Conservation (phyloP, 83 land plant species). For the Isoetes engelmannii region DNA sequence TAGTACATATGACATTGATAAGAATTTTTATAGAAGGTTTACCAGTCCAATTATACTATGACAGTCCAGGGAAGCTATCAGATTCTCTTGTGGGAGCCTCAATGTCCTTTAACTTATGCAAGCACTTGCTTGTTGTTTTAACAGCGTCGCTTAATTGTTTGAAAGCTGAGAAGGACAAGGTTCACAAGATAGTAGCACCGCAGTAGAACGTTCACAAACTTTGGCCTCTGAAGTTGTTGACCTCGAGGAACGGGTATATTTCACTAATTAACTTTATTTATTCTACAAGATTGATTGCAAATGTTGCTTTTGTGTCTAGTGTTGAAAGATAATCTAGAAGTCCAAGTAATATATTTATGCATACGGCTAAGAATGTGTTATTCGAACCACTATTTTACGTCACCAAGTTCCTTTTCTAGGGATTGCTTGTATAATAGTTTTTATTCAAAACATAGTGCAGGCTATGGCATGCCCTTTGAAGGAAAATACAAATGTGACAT, state of each 20-base stretch:
- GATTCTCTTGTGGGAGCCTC: neutral
- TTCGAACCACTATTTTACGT: too few relatives aligned
- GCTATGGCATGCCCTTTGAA: too few relatives aligned
- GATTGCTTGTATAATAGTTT: too few relatives aligned
- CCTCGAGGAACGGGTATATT: slow-evolving; percentile 72
- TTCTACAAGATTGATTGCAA: neutral
- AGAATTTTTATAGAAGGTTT: too few relatives aligned
- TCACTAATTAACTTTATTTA: neutral
- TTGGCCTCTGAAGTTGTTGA: slow-evolving; percentile 89
- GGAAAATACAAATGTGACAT: too few relatives aligned
- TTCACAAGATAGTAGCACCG: slow-evolving; percentile 77
- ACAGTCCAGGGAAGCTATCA: too few relatives aligned
- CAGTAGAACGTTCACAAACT: slow-evolving; percentile 82
- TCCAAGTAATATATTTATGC: too few relatives aligned
- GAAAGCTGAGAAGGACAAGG: slow-evolving; percentile 63
- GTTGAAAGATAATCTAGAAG: slow-evolving; percentile 1
- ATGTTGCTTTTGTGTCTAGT: neutral
- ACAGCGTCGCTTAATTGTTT: slow-evolving; percentile 53
- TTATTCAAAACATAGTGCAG: too few relatives aligned
- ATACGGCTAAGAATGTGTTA: too few relatives aligned
- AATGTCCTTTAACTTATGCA: neutral
- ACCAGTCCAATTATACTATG: too few relatives aligned
- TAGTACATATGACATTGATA: too few relatives aligned
- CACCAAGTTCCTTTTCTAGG: too few relatives aligned
- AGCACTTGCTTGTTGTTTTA: neutral